phyloP scores from a whole-genome alignment of 495 filamentous ascomycete genomes.

The Cryomyces antarcticus region DNA sequence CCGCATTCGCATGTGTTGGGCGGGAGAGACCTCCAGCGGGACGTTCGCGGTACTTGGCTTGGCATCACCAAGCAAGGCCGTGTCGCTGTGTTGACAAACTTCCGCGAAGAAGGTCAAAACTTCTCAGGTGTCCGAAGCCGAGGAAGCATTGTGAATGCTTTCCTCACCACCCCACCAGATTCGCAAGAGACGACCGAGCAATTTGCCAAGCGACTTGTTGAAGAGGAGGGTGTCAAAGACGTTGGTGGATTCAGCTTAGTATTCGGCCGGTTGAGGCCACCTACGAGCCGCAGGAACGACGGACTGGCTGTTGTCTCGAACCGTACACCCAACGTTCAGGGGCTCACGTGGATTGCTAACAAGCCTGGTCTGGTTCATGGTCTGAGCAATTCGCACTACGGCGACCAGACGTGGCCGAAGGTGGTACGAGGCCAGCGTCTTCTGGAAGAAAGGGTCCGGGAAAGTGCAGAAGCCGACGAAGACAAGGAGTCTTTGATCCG shows the following conservation, averaged over 20 bases:
- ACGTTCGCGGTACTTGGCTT: constrained; percentile 74
- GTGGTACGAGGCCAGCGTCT: constrained; percentile 38
- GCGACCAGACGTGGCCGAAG: constrained; percentile 64
- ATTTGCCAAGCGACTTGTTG: constrained; percentile 52
- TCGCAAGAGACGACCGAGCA: constrained; percentile 26
- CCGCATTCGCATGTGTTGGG: constrained; percentile 41
- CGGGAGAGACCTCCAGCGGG: constrained; percentile 45
- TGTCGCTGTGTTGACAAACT: constrained; percentile 86
- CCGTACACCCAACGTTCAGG: constrained; percentile 42
- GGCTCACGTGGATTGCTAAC: constrained; percentile 48
- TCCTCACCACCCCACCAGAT: constrained; percentile 33
- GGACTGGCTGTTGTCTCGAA: constrained; percentile 72
- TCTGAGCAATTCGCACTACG: constrained; percentile 69
- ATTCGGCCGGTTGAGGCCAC: constrained; percentile 51
- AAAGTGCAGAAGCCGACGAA: constrained; percentile 25
- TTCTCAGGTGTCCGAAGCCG: constrained; percentile 44
- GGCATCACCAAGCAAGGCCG: constrained; percentile 71
- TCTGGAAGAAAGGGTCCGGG: constrained; percentile 25
- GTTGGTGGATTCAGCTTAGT: constrained; percentile 89
- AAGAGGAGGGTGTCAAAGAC: constrained; percentile 40
- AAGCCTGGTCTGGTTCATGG: constrained; percentile 46
- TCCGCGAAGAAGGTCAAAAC: constrained; percentile 47
- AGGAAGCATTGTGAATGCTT: constrained; percentile 72
- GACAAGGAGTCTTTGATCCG: constrained; percentile 46
- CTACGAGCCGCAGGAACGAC: constrained; percentile 15